Evolutionary conservation across 2,329 filamentous ascomycete genomes (phyloP).

Genomic region (Penicillium aurantiogriseum): DNA sequence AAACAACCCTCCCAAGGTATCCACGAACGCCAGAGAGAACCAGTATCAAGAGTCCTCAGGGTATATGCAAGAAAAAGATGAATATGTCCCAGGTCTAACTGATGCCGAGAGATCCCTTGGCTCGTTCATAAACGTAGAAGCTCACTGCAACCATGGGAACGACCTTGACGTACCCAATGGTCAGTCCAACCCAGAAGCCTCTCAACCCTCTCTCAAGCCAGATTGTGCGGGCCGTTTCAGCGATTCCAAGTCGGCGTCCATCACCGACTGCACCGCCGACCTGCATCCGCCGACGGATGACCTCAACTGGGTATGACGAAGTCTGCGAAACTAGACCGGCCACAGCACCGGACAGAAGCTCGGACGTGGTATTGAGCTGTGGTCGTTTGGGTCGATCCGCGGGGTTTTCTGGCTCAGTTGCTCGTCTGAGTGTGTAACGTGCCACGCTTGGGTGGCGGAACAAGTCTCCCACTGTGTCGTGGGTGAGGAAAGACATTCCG

Average conservation of each 20-base stretch:
- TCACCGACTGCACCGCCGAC: slow-evolving; percentile 93
- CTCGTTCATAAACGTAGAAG: slow-evolving; percentile 67
- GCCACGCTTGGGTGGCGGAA: slow-evolving; percentile 69
- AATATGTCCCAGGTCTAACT: slow-evolving; percentile 1
- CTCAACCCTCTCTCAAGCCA: slow-evolving; percentile 70
- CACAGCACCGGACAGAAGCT: slow-evolving; percentile 77
- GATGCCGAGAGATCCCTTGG: slow-evolving; percentile 59
- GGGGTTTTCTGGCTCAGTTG: slow-evolving; percentile 52
- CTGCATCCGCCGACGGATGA: slow-evolving; percentile 91
- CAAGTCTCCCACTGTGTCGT: slow-evolving; percentile 84
- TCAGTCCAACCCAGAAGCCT: slow-evolving; percentile 90
- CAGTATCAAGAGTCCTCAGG: slow-evolving; percentile 15
- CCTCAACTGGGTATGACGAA: slow-evolving; percentile 87
- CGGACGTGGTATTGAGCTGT: slow-evolving; percentile 77
- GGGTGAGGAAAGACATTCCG: slow-evolving; percentile 90
- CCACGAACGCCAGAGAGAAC: slow-evolving; percentile 23
- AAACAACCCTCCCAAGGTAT: slow-evolving; percentile 9
- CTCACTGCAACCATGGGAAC: slow-evolving; percentile 79
- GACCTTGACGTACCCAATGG: slow-evolving; percentile 93
- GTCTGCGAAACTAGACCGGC: slow-evolving; percentile 90
- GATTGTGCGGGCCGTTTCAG: slow-evolving; percentile 75
- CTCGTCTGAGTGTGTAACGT: slow-evolving; percentile 69
- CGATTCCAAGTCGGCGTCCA: slow-evolving; percentile 72
- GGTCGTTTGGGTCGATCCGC: slow-evolving; percentile 58
- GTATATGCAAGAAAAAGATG: slow-evolving; percentile 4